phyloP scores from a whole-genome alignment of 345 rosid genomes.

The Moricandia arvensis region DNA sequence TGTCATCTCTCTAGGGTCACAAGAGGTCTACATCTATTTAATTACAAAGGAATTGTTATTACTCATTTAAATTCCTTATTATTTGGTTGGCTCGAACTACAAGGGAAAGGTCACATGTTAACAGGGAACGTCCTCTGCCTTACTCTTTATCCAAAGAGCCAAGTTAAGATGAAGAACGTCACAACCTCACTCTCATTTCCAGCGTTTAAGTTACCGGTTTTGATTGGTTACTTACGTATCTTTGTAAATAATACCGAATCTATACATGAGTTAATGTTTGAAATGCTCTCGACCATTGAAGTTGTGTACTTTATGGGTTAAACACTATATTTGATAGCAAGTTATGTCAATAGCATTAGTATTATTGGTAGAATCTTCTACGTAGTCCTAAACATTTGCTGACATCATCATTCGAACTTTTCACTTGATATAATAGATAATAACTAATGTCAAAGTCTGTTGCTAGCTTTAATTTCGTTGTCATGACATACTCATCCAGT shows the following conservation, averaged over 20 bases:
- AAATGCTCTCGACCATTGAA: background rate
- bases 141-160: slow-evolving; percentile 13
- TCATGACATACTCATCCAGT: background rate
- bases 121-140: background rate
- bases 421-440: background rate
- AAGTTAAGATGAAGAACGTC: slow-evolving; percentile 3
- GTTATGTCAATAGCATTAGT: background rate
- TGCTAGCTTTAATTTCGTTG: background rate
- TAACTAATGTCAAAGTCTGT: background rate
- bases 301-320: background rate
- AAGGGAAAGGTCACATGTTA: slow-evolving; percentile 25
- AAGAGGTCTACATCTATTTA: slow-evolving; percentile 3
- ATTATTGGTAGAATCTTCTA: background rate
- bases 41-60: background rate
- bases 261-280: background rate
- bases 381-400: background rate
- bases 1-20: slow-evolving; percentile 25
- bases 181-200: background rate
- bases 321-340: background rate
- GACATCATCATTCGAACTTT: background rate
- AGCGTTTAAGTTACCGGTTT: background rate
- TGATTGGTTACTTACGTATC: background rate
- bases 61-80: background rate
- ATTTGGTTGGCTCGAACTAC: slow-evolving; percentile 23
- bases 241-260: background rate